phyloP scores from a whole-genome alignment of 1,284 basidiomycete genomes.

The Tremellales sp. region DNA sequence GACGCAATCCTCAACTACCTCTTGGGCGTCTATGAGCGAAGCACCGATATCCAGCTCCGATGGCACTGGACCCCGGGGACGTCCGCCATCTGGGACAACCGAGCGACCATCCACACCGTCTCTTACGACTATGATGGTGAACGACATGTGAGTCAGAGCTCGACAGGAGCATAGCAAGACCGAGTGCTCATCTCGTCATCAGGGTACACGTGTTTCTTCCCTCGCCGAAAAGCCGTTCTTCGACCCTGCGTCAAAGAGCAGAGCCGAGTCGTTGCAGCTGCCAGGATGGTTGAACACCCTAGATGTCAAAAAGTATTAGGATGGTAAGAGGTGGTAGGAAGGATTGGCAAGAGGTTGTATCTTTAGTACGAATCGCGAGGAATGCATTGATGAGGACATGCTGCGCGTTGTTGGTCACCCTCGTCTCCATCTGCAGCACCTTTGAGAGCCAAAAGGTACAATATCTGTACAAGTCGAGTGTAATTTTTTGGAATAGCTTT shows the following conservation, averaged over 20 bases:
- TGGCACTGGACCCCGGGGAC: constrained; percentile 45
- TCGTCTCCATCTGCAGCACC: too few relatives aligned
- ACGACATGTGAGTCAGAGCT: constrained; percentile 8
- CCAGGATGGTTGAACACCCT: constrained; percentile 15
- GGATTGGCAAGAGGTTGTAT: too few relatives aligned
- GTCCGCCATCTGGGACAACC: constrained; percentile 41
- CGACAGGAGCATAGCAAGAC: not conserved
- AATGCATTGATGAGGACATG: too few relatives aligned
- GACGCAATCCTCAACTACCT: constrained; percentile 36
- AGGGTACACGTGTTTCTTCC: constrained; percentile 32
- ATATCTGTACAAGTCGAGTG: too few relatives aligned
- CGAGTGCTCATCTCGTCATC: too few relatives aligned
- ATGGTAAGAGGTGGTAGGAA: too few relatives aligned
- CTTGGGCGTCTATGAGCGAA: constrained; percentile 36
- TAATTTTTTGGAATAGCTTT: too few relatives aligned
- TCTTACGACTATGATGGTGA: constrained; percentile 34
- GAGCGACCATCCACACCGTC: constrained; percentile 39
- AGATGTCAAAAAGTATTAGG: constrained; percentile 11
- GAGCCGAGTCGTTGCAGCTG: constrained; percentile 22
- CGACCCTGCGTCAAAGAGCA: constrained; percentile 23
- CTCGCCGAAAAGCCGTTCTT: constrained; percentile 25
- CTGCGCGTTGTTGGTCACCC: too few relatives aligned
- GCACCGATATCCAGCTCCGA: constrained; percentile 40
- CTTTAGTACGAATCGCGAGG: too few relatives aligned
- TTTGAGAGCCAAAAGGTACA: too few relatives aligned